A percentile compares a stretch with the other conserved stretches of the same genome.
phyloP scores from a whole-genome alignment of 768 basidiomycete genomes.

The Lactifluus piperatus region DNA sequence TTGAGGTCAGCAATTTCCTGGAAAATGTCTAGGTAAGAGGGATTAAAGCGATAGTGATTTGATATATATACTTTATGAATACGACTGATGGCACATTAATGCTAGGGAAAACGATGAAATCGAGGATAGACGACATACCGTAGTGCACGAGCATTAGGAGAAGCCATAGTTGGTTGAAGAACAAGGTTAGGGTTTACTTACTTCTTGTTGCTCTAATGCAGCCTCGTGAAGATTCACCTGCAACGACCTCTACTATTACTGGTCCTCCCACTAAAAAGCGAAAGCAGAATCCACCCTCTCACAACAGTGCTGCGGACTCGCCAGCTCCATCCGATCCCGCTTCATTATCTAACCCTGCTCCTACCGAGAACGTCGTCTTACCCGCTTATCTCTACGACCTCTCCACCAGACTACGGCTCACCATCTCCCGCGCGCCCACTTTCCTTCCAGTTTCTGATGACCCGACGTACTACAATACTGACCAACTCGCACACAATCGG shows the following conservation, averaged over 20 bases:
- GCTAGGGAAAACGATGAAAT: no score
- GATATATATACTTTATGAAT: constrained; percentile 66
- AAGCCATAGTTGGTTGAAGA: background rate
- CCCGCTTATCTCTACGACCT: constrained; percentile 56
- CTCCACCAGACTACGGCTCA: constrained; percentile 58
- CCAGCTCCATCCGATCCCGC: constrained; percentile 29
- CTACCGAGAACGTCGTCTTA: constrained; percentile 42
- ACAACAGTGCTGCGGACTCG: constrained; percentile 26
- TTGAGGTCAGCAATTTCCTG: constrained; percentile 61
- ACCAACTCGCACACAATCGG: constrained; percentile 63
- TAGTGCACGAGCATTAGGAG: background rate
- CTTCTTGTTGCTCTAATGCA: background rate
- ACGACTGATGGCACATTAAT: constrained; percentile 39
- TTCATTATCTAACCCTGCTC: constrained; percentile 24
- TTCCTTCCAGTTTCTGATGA: constrained; percentile 53
- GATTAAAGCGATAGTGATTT: background rate
- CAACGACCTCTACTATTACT: background rate
- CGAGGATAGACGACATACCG: constrained; percentile 6
- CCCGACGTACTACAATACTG: constrained; percentile 56
- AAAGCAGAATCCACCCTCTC: constrained; percentile 17
- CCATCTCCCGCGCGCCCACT: constrained; percentile 63
- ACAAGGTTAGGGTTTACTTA: constrained; percentile 17
- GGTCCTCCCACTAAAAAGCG: constrained; percentile 15
- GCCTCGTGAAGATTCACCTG: constrained; percentile 26
- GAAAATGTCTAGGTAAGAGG: background rate